Evolutionary conservation across 1,139 yeast genomes (phyloP).

Genomic region (Suhomyces bokatorum): DNA sequence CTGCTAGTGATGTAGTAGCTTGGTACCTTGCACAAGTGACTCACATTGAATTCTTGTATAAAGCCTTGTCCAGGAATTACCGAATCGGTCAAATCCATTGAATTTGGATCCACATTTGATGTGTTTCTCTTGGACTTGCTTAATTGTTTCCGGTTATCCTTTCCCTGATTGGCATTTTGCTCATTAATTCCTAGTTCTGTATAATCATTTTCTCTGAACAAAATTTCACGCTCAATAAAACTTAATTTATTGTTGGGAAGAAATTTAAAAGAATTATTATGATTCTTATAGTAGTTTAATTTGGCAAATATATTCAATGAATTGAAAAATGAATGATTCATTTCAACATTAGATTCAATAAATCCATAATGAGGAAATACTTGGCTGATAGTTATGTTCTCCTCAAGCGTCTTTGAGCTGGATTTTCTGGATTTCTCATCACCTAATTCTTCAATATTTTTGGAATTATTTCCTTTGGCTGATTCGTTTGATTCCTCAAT

Average conservation of each 20-base stretch:
- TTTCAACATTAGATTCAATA: constrained; percentile 30
- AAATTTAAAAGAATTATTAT: constrained; percentile 21
- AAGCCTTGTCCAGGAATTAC: constrained; percentile 50
- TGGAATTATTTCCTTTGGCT: not conserved
- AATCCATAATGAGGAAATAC: constrained; percentile 46
- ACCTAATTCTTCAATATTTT: not conserved
- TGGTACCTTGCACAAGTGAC: constrained; percentile 45
- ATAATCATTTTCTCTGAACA: constrained; percentile 31
- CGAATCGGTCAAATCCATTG: constrained; percentile 41
- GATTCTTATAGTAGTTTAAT: constrained; percentile 37
- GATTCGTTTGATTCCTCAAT: constrained; percentile 1
- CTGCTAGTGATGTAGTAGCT: constrained; percentile 41
- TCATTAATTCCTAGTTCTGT: constrained; percentile 26
- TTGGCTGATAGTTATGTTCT: constrained; percentile 37
- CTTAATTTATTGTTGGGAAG: constrained; percentile 33
- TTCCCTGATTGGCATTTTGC: constrained; percentile 13
- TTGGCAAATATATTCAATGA: constrained; percentile 37
- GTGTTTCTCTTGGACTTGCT: constrained; percentile 36
- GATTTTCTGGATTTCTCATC: constrained; percentile 1
- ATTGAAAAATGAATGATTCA: constrained; percentile 40
- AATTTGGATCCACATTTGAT: constrained; percentile 41
- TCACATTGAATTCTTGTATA: constrained; percentile 45
- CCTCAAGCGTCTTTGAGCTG: constrained; percentile 15
- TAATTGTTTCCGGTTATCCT: constrained; percentile 26
- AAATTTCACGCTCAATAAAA: constrained; percentile 33